Conservation (phyloP, 2,329 filamentous ascomycete genomes). For the Penicillium sp. region DNA sequence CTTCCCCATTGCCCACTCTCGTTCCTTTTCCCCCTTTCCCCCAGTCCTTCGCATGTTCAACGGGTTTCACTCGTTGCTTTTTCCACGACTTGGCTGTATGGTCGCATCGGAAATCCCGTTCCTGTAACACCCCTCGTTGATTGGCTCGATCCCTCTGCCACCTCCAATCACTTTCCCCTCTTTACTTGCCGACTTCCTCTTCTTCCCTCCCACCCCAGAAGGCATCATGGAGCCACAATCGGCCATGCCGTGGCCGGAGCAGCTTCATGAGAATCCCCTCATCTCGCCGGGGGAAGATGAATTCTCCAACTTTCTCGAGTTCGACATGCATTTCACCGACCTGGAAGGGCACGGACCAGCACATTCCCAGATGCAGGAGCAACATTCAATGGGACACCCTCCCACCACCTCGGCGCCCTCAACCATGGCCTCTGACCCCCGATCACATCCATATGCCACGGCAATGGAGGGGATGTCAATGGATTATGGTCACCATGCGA, state of each 20-base stretch:
- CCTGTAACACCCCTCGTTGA: not conserved
- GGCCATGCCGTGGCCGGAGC: slow-evolving; percentile 41
- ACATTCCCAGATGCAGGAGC: slow-evolving; percentile 35
- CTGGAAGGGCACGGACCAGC: slow-evolving; percentile 40
- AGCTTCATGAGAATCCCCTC: slow-evolving; percentile 41
- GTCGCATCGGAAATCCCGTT: not conserved
- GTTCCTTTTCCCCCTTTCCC: not conserved
- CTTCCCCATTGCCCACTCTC: not conserved
- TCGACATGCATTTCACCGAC: slow-evolving; percentile 48
- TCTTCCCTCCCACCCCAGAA: not conserved
- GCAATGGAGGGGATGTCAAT: slow-evolving; percentile 37
- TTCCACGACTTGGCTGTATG: not conserved
- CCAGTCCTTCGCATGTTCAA: not conserved
- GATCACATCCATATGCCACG: slow-evolving; percentile 26
- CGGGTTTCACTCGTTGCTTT: not conserved
- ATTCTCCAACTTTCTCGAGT: slow-evolving; percentile 51
- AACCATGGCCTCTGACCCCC: slow-evolving; percentile 30
- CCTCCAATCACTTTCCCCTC: not conserved
- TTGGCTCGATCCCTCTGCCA: not conserved
- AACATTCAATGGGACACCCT: slow-evolving; percentile 32
- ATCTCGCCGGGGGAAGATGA: slow-evolving; percentile 45
- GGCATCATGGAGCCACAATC: slow-evolving; percentile 41
- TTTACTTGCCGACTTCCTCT: not conserved
- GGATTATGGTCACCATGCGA: slow-evolving; percentile 2
- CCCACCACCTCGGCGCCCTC: slow-evolving; percentile 30